Conservation (phyloP, 495 filamentous ascomycete genomes). For the Margaritispora aquatica region DNA sequence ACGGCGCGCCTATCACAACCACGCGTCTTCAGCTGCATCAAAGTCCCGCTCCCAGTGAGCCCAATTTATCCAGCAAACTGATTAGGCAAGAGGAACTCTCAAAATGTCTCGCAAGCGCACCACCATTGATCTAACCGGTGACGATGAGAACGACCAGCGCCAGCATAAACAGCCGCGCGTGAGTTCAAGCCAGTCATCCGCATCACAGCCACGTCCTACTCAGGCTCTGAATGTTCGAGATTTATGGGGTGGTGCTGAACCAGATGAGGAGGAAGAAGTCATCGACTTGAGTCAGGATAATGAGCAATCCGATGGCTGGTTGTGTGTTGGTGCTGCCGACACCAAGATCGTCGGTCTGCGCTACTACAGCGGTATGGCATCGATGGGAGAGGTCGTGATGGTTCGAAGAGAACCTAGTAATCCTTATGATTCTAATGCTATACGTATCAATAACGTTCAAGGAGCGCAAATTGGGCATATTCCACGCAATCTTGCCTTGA, state of each 20-base stretch:
- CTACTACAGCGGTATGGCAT: constrained; percentile 71
- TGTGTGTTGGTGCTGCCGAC: constrained; percentile 24
- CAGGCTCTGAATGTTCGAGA: constrained; percentile 9
- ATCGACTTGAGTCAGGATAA: constrained; percentile 46
- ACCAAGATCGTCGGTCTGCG: constrained; percentile 76
- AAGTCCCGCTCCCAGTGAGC: too few species aligned
- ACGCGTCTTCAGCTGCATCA: too few species aligned
- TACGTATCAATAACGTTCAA: constrained; percentile 75
- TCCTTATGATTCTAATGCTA: constrained; percentile 68
- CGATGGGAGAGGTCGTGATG: constrained; percentile 63
- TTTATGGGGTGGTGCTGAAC: constrained; percentile 27
- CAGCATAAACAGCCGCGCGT: constrained; percentile 15
- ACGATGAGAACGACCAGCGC: constrained; percentile 9
- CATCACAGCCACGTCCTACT: too few species aligned
- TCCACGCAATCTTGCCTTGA: constrained; percentile 54
- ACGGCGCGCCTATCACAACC: neutral
- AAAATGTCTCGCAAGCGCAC: constrained; percentile 20
- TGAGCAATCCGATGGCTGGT: constrained; percentile 26
- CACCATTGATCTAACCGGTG: constrained; percentile 16
- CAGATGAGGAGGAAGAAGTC: constrained; percentile 39
- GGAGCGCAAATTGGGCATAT: constrained; percentile 77
- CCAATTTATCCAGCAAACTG: too few species aligned
- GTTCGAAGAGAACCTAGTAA: constrained; percentile 66
- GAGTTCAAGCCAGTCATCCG: constrained; percentile 19
- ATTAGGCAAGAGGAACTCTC: neutral